Conservation (phyloP, 129 eudicot species). For the Flaveria ramosissima region DNA sequence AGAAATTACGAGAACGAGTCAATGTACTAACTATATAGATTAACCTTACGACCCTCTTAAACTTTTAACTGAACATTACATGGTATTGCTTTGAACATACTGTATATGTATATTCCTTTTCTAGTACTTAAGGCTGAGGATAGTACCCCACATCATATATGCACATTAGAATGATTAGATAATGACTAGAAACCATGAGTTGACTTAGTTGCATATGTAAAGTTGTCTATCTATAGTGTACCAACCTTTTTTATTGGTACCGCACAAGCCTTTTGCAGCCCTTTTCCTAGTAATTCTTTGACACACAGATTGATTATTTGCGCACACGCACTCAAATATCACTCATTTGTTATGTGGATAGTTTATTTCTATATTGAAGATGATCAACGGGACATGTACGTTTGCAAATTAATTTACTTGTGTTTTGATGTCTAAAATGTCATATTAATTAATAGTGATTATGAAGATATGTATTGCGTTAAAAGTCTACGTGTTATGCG, state of each 20-base stretch:
- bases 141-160: background rate
- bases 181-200: too few relatives aligned
- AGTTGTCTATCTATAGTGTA: too few relatives aligned
- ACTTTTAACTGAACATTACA: background rate
- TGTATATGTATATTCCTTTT: background rate
- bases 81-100: background rate
- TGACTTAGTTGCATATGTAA: too few relatives aligned
- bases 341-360: background rate
- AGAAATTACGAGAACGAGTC: background rate
- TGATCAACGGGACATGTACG: slow-evolving; percentile 14
- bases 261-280: too few relatives aligned
- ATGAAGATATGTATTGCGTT: background rate
- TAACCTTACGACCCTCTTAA: background rate
- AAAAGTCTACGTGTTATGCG: background rate
- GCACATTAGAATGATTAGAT: background rate
- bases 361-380: background rate
- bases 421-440: slow-evolving; percentile 8
- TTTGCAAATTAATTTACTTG: slow-evolving; percentile 5
- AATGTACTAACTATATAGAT: background rate
- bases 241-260: too few relatives aligned
- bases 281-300: too few relatives aligned
- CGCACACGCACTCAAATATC: too few relatives aligned
- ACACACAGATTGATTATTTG: too few relatives aligned
- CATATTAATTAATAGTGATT: background rate
- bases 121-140: slow-evolving; percentile 9